A percentile compares a stretch with the other conserved stretches of the same genome.
Evolutionary conservation across 805 yeast species (phyloP).

Genomic region (Ogataea salicorniae): DNA sequence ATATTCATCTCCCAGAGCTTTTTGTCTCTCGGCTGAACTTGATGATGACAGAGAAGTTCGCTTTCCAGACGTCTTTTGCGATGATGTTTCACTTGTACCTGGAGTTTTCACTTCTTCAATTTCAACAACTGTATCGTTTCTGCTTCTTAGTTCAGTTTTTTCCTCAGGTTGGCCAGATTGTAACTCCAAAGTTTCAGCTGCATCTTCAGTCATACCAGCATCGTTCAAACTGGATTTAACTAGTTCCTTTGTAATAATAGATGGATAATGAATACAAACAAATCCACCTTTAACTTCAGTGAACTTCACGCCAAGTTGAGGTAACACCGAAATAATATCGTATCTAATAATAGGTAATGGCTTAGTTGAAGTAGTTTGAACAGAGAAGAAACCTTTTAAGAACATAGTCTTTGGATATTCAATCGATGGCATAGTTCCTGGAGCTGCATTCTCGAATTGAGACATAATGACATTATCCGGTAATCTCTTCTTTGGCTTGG

Average conservation of each 20-base stretch:
- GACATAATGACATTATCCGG: constrained; percentile 44
- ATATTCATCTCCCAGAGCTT: constrained; percentile 7
- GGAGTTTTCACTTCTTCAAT: constrained; percentile 11
- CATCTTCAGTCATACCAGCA: not conserved
- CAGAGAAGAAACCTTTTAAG: constrained; percentile 89
- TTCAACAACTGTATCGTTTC: constrained; percentile 16
- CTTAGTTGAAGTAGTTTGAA: constrained; percentile 90
- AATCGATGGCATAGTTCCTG: constrained; percentile 87
- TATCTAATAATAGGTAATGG: constrained; percentile 85
- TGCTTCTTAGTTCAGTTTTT: constrained; percentile 15
- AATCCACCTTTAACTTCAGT: constrained; percentile 94
- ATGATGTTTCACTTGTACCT: constrained; percentile 17
- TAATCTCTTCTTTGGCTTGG: constrained; percentile 28
- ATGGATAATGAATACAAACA: constrained; percentile 67
- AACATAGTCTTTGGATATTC: constrained; percentile 89
- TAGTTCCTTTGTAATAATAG: constrained; percentile 27
- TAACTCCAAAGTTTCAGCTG: not conserved
- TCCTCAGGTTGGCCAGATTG: not conserved
- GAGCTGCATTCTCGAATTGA: constrained; percentile 49
- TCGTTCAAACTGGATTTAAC: not conserved
- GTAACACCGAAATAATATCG: constrained; percentile 73
- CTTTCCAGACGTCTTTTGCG: constrained; percentile 14
- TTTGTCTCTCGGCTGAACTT: constrained; percentile 14
- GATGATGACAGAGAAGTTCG: constrained; percentile 19
- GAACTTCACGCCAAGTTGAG: constrained; percentile 70